Evolutionary conservation across 2,329 filamentous ascomycete genomes (phyloP).

Genomic region (Chaetothyriales sp.): DNA sequence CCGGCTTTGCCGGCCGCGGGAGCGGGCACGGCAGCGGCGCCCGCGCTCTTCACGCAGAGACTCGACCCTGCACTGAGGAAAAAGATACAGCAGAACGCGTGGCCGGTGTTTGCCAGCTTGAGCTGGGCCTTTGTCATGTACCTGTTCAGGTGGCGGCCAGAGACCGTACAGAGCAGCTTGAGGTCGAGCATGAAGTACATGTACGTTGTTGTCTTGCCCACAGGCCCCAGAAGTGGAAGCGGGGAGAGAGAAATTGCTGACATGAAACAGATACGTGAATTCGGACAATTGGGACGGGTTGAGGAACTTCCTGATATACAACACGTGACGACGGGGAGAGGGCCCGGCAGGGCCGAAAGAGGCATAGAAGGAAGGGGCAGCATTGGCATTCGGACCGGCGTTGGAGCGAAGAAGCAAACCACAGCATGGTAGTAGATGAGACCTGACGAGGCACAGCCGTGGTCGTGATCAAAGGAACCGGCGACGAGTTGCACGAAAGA

Average conservation of each 20-base stretch:
- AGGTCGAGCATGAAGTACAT: constrained; percentile 96
- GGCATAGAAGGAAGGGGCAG: background rate
- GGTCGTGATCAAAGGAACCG: background rate
- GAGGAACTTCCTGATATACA: constrained; percentile 74
- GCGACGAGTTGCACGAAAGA: background rate
- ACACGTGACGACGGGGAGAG: constrained; percentile 37
- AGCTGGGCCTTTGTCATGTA: constrained; percentile 96
- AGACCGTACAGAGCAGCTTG: constrained; percentile 80
- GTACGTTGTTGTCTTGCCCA: constrained; percentile 35
- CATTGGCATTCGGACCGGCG: background rate
- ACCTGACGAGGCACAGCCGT: background rate
- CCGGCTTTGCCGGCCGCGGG: constrained; percentile 6
- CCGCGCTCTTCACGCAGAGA: constrained; percentile 18
- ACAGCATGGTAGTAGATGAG: background rate
- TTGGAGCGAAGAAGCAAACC: background rate
- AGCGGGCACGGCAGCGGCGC: too few species aligned
- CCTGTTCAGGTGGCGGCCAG: constrained; percentile 81
- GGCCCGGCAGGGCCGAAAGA: background rate
- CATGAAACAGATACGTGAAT: constrained; percentile 49
- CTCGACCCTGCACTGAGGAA: constrained; percentile 19
- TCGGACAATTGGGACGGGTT: constrained; percentile 81
- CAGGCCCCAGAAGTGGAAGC: background rate
- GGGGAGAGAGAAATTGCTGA: background rate
- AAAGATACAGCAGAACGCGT: constrained; percentile 56
- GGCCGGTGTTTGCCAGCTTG: constrained; percentile 81